These are phyloP conservation scores for Salicornia ramosissima DNA, from an alignment of 148 eudicot genomes.

Conservation along the genomic window DNA sequence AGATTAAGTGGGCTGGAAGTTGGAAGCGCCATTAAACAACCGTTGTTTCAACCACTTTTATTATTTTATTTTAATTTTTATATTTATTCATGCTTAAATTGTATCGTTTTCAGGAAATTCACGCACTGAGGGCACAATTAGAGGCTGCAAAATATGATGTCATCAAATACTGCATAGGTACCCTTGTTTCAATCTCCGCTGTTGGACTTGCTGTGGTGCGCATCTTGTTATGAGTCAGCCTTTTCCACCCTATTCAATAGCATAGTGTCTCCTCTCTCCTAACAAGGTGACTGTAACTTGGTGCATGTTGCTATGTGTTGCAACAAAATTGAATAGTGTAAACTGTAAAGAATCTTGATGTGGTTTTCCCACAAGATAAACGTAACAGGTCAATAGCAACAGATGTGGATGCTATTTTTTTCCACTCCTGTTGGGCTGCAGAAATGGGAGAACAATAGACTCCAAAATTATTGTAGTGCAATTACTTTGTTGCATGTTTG, in stretches of 20 bases:
- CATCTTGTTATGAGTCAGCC: slow-evolving; percentile 29
- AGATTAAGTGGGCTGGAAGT: background rate
- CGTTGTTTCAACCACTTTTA: no score
- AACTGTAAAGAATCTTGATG: background rate
- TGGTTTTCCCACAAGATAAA: background rate
- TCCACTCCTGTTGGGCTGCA: slow-evolving; percentile 7
- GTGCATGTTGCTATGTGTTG: background rate
- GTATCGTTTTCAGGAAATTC: slow-evolving; percentile 51
- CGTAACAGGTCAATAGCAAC: slow-evolving; percentile 7
- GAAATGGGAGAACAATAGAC: slow-evolving; percentile 1
- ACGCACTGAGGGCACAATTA: slow-evolving; percentile 55
- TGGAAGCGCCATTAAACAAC: background rate
- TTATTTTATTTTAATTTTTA: no score
- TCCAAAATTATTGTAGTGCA: slow-evolving; percentile 1
- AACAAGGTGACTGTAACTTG: background rate
- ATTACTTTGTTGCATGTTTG: slow-evolving; percentile 3
- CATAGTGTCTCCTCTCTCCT: background rate
- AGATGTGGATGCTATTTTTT: slow-evolving; percentile 14
- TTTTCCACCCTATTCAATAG: background rate
- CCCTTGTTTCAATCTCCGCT: slow-evolving; percentile 59
- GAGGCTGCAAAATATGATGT: slow-evolving; percentile 70
- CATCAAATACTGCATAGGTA: slow-evolving; percentile 70
- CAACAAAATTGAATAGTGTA: background rate
- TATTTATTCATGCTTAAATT: background rate
- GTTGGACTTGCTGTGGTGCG: slow-evolving; percentile 64